phyloP scores from a whole-genome alignment of 1,139 yeast species.

The Kodamaea arcana region DNA sequence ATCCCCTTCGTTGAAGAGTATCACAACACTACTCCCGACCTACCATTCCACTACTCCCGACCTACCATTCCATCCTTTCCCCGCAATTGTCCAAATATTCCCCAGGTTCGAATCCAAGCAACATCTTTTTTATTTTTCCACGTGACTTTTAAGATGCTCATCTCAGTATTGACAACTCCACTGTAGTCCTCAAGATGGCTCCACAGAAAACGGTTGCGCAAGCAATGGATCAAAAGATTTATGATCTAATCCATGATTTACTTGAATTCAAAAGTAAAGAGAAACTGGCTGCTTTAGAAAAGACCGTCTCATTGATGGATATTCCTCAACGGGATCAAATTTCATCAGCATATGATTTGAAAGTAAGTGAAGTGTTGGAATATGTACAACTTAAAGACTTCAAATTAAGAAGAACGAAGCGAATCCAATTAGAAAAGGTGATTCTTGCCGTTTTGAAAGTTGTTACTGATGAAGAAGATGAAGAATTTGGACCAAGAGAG shows the following conservation, averaged over 20 bases:
- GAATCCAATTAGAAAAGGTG: constrained; percentile 49
- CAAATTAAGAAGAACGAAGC: constrained; percentile 65
- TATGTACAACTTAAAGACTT: constrained; percentile 60
- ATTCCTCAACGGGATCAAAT: constrained; percentile 37
- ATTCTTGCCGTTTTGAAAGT: constrained; percentile 52
- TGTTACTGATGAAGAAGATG: constrained; percentile 39
- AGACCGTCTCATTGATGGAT: constrained; percentile 12
- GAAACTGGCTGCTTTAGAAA: constrained; percentile 21
- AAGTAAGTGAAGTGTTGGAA: constrained; percentile 45
- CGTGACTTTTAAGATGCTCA: too few species aligned
- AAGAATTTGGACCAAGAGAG: constrained; percentile 30
- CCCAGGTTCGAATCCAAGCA: too few species aligned
- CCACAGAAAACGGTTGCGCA: constrained; percentile 22
- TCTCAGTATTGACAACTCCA: neutral
- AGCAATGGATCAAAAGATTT: constrained; percentile 47
- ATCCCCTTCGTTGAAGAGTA: too few species aligned
- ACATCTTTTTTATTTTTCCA: too few species aligned
- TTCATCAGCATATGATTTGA: constrained; percentile 60
- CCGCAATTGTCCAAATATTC: neutral
- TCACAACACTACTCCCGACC: too few species aligned
- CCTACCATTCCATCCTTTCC: too few species aligned
- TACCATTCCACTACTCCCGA: too few species aligned
- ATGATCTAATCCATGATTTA: constrained; percentile 45
- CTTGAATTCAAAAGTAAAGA: constrained; percentile 50
- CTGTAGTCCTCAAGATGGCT: constrained; percentile 9